Evolutionary conservation across 169 alveolate genomes (phyloP).

Genomic region (Eimeria falciformis): DNA sequence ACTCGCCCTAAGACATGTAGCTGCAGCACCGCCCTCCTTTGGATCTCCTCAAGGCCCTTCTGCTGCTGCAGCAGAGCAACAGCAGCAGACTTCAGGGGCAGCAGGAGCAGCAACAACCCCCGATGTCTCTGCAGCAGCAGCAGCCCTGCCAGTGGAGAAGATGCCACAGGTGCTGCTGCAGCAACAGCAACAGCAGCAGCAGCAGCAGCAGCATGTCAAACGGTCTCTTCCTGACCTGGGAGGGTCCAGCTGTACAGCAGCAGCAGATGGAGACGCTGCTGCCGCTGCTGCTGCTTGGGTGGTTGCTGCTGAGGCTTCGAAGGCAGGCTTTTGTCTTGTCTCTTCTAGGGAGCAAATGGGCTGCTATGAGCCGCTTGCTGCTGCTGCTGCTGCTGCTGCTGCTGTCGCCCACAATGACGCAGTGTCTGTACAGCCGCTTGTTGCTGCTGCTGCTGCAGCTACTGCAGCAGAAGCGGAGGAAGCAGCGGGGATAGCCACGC

Average conservation of each 20-base stretch:
- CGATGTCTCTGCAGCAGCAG: constrained; percentile 7
- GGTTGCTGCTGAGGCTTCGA: neutral
- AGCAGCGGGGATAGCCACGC: constrained; percentile 6
- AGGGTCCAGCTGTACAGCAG: neutral
- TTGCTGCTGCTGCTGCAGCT: constrained; percentile 30
- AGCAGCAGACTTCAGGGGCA: neutral
- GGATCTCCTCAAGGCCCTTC: neutral
- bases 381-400: constrained; percentile 50
- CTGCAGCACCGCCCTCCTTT: constrained; percentile 23
- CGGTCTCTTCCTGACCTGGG: neutral
- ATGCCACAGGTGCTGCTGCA: constrained; percentile 32
- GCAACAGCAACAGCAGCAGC: neutral
- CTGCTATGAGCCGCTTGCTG: constrained; percentile 30
- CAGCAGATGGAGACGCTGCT: neutral
- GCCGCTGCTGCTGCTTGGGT: neutral
- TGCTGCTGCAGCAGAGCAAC: neutral
- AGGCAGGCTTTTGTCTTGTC: neutral
- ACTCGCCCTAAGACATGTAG: constrained; percentile 5
- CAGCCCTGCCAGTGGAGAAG: constrained; percentile 37
- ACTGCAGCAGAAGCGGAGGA: constrained; percentile 33
- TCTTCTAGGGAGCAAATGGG: neutral
- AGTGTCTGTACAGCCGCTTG: constrained; percentile 32
- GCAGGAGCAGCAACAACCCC: neutral
- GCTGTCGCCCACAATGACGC: constrained; percentile 34
- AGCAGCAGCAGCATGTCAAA: constrained; percentile 9